Evolutionary conservation across 768 basidiomycete genomes (phyloP).

Genomic region (Megacollybia marginata): DNA sequence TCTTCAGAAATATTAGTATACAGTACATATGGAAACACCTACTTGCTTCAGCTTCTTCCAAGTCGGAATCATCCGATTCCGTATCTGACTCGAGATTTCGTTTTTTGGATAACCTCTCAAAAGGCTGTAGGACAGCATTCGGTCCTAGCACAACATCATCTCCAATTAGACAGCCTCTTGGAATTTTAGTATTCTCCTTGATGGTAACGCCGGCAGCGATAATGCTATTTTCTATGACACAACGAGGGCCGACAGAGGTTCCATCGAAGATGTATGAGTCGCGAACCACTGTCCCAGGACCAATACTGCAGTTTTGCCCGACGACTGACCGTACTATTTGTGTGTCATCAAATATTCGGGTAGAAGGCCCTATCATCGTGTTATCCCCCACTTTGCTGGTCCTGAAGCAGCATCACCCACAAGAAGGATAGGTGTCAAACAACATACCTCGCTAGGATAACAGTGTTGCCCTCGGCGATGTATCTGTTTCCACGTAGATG

Average conservation of each 20-base stretch:
- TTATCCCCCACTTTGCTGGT: constrained; percentile 78
- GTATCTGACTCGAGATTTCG: constrained; percentile 24
- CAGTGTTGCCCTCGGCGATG: constrained; percentile 70
- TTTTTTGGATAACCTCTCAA: constrained; percentile 64
- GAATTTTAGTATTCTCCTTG: constrained; percentile 58
- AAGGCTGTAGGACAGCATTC: constrained; percentile 56
- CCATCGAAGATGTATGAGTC: constrained; percentile 83
- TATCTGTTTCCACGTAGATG: constrained; percentile 87
- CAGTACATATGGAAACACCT: constrained; percentile 15
- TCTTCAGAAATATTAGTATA: constrained; percentile 22
- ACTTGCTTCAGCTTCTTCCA: constrained; percentile 59
- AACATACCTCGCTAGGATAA: constrained; percentile 74
- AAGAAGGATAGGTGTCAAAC: not conserved
- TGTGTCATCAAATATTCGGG: constrained; percentile 59
- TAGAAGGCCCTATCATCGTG: constrained; percentile 78
- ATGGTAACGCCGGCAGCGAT: constrained; percentile 73
- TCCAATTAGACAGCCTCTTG: constrained; percentile 72
- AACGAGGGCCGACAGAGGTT: constrained; percentile 61
- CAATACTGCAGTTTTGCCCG: constrained; percentile 69
- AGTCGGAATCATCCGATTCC: constrained; percentile 26
- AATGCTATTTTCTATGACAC: constrained; percentile 71
- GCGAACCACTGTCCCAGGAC: constrained; percentile 57
- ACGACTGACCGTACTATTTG: constrained; percentile 69
- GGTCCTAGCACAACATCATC: constrained; percentile 78
- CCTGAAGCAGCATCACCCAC: constrained; percentile 27